A percentile compares a stretch with the other conserved stretches of the same genome.
These are phyloP conservation scores for Telfairia occidentalis DNA, from an alignment of 331 rosid genomes.

Conservation along the genomic window DNA sequence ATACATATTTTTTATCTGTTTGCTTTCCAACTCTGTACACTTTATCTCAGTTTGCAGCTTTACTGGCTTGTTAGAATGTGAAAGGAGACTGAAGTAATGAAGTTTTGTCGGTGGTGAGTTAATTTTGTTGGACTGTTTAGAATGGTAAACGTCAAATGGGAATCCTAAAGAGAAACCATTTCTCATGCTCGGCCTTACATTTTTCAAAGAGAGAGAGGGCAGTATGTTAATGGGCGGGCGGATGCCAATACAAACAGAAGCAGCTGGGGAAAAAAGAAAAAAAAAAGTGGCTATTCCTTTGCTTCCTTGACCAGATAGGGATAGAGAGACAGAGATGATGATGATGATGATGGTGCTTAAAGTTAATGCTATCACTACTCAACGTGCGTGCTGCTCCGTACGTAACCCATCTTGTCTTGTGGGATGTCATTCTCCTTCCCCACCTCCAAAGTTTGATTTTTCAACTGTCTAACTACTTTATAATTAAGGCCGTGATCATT, in stretches of 20 bases:
- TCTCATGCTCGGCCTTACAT: no score
- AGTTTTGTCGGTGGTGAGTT: neutral
- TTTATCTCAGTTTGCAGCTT: neutral
- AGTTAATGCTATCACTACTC: constrained; percentile 6
- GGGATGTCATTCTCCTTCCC: neutral
- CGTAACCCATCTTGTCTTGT: constrained; percentile 3
- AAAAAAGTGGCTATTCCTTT: neutral
- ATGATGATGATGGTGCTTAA: neutral
- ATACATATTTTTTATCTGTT: neutral
- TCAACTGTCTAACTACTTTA: neutral
- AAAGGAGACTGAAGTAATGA: neutral
- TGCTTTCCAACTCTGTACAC: neutral
- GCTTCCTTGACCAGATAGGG: neutral
- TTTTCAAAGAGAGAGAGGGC: no score
- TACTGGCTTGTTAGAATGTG: neutral
- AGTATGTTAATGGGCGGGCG: no score
- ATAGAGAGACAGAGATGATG: neutral
- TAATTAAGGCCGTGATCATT: neutral
- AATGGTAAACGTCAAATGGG: neutral
- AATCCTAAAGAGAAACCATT: neutral
- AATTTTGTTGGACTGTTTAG: neutral
- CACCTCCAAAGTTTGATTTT: neutral
- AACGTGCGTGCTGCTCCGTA: constrained; percentile 11
- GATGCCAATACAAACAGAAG: neutral
- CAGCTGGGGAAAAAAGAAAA: neutral